Base-by-base conservation (phyloP, 495 filamentous ascomycete species). In the Amniculicola lignicola region DNA sequence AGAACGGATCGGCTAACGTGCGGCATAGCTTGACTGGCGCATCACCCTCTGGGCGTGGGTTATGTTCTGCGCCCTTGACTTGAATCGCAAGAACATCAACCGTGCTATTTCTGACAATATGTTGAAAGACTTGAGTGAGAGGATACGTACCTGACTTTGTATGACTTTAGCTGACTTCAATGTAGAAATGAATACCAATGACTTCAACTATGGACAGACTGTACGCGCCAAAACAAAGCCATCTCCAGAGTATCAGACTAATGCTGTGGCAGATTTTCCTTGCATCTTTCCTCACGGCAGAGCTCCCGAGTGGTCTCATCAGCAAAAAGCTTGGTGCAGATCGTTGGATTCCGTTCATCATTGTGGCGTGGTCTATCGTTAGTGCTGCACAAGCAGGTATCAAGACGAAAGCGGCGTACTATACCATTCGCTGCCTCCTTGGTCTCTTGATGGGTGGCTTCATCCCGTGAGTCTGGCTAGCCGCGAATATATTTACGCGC, bases 361-460 rank as follows among this genome's bases (percentile, higher is more conserved):
- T n/a, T n/a, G n/a, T 79, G 75, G 77, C 10, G 37, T 19, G 16
- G 10, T 72, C 69, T 23, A 63, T 74, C 24, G 61, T 69, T 19
- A 64, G 71, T 16, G 64, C 69, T 5, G 67, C 70, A 2, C 75
- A 79, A 55, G 70, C 69, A 5, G 74, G 66, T 36, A 57, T 79
- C 22, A 59, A 36, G 11, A 68, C 59, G 27, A 65, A 60, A 38
- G 54, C 73, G 1, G 61, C 51, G 24, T 79, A 73, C 57, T 77
- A 69, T 50, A 67, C 65, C 29, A 69, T 68, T 43, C 72, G 76
- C 28, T 70, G 70, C 0, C 67, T 80, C 0, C 63, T 81, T 9
- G 77, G 76, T 1, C 47, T 77, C 5, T 50, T 72, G 29, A 74
- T 76, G 68, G 76, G 76, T 18, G 76, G 77, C 1, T 78, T 78